Conservation (phyloP, 305 asterid species). For the Fraxinus paxiana region DNA sequence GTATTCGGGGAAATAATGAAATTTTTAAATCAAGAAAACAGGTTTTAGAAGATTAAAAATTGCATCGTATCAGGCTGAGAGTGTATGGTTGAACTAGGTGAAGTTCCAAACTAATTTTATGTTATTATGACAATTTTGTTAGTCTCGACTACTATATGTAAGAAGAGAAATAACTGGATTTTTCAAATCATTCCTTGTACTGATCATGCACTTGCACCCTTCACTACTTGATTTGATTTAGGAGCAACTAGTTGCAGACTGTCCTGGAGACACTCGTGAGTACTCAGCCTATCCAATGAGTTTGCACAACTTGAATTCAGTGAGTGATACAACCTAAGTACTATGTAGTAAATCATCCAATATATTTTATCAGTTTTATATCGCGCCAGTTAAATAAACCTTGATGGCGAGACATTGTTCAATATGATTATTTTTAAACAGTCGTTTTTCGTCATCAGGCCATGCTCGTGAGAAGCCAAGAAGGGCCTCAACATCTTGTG, state of each 20-base stretch:
- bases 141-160: background rate
- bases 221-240: background rate
- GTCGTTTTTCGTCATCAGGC: slow-evolving; percentile 5
- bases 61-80: background rate
- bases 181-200: background rate
- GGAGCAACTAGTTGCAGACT: background rate
- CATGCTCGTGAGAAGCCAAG: slow-evolving; percentile 7
- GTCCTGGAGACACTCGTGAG: background rate
- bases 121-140: background rate
- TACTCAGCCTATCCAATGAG: background rate
- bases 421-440: no score
- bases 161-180: background rate
- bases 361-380: no score
- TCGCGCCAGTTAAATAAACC: background rate
- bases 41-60: background rate
- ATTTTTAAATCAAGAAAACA: background rate
- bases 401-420: no score
- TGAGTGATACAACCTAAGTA: background rate
- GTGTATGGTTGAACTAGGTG: background rate
- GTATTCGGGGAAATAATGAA: background rate
- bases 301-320: background rate
- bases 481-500: background rate
- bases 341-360: background rate
- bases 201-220: background rate
- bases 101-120: background rate